Evolutionary conservation across 2,329 filamentous ascomycete genomes (phyloP), one percentile per base, ranked within the genome.

Genomic region (Cladorrhinum sp.): DNA sequence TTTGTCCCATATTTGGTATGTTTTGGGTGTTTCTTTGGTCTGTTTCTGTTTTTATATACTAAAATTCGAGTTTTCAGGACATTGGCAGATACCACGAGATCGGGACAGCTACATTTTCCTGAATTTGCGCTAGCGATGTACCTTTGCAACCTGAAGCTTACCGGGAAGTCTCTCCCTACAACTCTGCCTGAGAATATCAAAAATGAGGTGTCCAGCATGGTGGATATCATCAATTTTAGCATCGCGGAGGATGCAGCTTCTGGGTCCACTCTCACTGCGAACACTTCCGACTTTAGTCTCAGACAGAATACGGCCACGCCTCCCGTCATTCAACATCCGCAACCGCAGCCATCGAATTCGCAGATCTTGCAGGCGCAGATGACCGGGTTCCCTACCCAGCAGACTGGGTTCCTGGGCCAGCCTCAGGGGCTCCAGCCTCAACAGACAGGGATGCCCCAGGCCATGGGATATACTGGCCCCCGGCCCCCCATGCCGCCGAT

Each of bases 61-160:
- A 50, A 72, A 56, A 50, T 38, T 54, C 41, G 7, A 10, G 16
- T 67, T 56, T 36, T 10, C 66, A 93, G 90, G 92, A 92, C 92
- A 20, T 79, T 99, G 22, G 91, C 92, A 51, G 95, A 99, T 76
- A 97, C 95, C 9, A 99, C 95, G 52, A 93, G 96, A 74, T 95
- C 93, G 13, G 95, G 95, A 50, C 93, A 97, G 75, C 84, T 99
- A 29, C 89, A 97, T 72, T 99, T 99, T 72, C 95, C 95, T 48
- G 95, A 99, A 76, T 99, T 99, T 67, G 95, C 95, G 7, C 81
- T 99, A 60, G 91, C 95, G 64, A 98, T 99, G 95, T 99, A 99
- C 70, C 85, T 99, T 29, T 99, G 95, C 81, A 99, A 98, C 72
- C 73, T 99, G 67, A 95, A 89, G 73, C 81, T 98, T 61, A 95